Evolutionary conservation across 495 filamentous ascomycete genomes (phyloP), one percentile per base, ranked within the genome.

Genomic region (Chaetomidium leptoderma): DNA sequence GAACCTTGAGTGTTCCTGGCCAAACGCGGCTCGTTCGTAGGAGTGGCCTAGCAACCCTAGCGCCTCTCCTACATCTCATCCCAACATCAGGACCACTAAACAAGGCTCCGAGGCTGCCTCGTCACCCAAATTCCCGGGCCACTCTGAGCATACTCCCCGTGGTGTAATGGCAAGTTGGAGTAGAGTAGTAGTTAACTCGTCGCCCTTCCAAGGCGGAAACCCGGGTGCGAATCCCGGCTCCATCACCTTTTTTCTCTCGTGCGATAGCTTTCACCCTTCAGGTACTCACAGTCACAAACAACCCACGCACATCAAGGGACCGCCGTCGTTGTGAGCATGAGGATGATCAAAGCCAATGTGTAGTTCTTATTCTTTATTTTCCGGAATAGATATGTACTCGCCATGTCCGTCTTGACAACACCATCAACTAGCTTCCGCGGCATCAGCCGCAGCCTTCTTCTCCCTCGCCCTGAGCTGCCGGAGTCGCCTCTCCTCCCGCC

Each of bases 401-500:
- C 24, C 32, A 36, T 36, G 3, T 42, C 14, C 32, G 30, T 39
- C 2, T 8, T 23, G 6, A 11, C 17, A 23, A 7, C 35, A 44
- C 3, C 26, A 53, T 9, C 19, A 19, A 7, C 29, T 39, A 8
- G 29, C 30, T 59, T 61, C 50, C 29, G 55, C 16, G 7, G 29
- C 19, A 6, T 8, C 10, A 19, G 17, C 37, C 2, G 26, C 40
- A 23, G 59, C 54, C 16, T 58, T 59, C 53, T 65, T 65, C 59
- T 70, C 65, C 24, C 58, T 63, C 35, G 63, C 62, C 24, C 45
- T 57, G 11, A 61, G 55, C 53, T 69, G 59, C 58, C 50, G 65
- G 29, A 72, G 43, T 17, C 67, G 39, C 24, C 72, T 66, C 39
- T 73, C 66, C 43, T 70, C 74, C 50, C 77, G 66, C 74, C 77